Base-by-base conservation (phyloP, 768 basidiomycete species). In the Termitomyces sp. region DNA sequence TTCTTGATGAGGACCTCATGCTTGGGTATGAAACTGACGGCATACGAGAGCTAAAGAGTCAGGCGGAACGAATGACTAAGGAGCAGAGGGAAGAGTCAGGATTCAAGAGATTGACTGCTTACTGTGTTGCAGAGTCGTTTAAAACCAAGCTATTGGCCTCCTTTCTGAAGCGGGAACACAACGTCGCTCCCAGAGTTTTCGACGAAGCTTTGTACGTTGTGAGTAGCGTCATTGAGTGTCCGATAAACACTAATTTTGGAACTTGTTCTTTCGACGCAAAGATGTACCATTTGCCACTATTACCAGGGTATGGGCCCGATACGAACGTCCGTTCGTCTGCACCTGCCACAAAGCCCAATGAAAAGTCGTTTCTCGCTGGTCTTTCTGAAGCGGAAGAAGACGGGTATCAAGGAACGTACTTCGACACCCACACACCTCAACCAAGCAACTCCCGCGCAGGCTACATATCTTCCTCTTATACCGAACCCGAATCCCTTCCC, bases 141-240 rank as follows among this genome's bases (percentile, higher is more conserved):
- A 85, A 86, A 67, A 88, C 91, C 82, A 94, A 92, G 69, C 72
- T 90, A 0, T 72, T 97, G 22, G 85, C 88, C 12, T 85, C 87
- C 2, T 96, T 94, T 66, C 68, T 97, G 68, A 96, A 95, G 71
- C 77, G 95, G 52, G 95, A 98, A 67, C 95, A 98, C 68, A 96
- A 94, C 55, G 94, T 95, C 12, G 78, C 74, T 10, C 92, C 87
- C 1, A 78, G 95, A 58, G 81, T 92, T 0, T 98, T 92, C 63
- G 95, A 97, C 68, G 95, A 98, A 72, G 94, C 94, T 0, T 72
- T 96, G 59, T 97, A 97, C 75, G 90, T 86, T 56, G 94, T 95
- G 60, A 74, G 91, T 80, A 18, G 26, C 6, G 3, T 24, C n/a
- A 10, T 14, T 12, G 6, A 16, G 29, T 47, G 27, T 43, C 61